Conservation (phyloP, 2,329 filamentous ascomycete genomes). For the Fusarium sp. region DNA sequence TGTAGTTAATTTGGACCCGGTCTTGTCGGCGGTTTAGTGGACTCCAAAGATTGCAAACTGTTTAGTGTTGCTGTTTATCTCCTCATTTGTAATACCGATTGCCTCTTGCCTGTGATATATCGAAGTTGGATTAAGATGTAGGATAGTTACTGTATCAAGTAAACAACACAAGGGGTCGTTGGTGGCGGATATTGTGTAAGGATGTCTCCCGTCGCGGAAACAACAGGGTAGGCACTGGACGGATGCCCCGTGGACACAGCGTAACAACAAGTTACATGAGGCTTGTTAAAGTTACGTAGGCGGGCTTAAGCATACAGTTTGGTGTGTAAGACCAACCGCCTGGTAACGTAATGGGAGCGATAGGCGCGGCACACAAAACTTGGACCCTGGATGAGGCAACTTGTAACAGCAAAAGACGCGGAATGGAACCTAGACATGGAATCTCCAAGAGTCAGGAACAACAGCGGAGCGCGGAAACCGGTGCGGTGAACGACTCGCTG, state of each 20-base stretch:
- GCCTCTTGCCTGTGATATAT: neutral
- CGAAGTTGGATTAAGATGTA: conserved; percentile 8
- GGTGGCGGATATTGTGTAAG: conserved; percentile 12
- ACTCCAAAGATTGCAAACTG: conserved; percentile 20
- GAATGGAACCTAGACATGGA: neutral
- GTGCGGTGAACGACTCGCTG: conserved; percentile 28
- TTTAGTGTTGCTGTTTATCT: conserved; percentile 3
- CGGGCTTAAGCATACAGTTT: conserved; percentile 13
- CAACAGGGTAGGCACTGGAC: neutral
- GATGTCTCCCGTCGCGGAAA: neutral
- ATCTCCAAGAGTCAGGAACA: conserved; percentile 8
- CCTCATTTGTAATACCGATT: neutral
- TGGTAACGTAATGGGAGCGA: conserved; percentile 19
- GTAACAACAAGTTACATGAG: conserved; percentile 1
- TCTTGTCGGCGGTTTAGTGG: conserved; percentile 36
- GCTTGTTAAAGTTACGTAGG: conserved; percentile 17
- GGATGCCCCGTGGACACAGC: neutral
- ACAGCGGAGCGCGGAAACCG: neutral
- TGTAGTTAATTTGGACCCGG: conserved; percentile 22
- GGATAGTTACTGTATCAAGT: conserved; percentile 9
- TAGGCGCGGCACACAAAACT: conserved; percentile 19
- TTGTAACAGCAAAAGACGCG: neutral
- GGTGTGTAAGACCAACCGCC: neutral
- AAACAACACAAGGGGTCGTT: neutral
- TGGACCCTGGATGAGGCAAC: conserved; percentile 7